Evolutionary conservation across 2,329 filamentous ascomycete species (phyloP).

Genomic region (Cadophora malorum): DNA sequence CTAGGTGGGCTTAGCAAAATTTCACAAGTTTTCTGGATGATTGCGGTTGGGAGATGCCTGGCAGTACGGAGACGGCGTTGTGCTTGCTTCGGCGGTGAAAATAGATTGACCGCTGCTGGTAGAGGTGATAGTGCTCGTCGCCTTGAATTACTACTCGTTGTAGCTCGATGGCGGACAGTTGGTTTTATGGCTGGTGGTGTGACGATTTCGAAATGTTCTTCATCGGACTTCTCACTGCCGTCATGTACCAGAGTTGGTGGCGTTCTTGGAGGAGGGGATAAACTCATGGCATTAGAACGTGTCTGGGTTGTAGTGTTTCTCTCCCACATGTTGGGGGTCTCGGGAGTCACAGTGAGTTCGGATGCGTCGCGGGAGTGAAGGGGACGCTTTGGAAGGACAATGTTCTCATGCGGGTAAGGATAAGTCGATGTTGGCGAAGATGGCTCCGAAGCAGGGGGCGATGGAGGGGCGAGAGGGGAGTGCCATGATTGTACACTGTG

Average conservation of each 20-base stretch:
- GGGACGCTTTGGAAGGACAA: slow-evolving; percentile 46
- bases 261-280: slow-evolving; percentile 47
- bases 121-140: slow-evolving; percentile 69
- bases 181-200: slow-evolving; percentile 40
- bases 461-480: slow-evolving; percentile 52
- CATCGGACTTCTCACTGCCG: slow-evolving; percentile 49
- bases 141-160: slow-evolving; percentile 57
- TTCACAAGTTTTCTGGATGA: slow-evolving; percentile 79
- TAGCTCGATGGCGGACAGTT: slow-evolving; percentile 58
- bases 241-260: slow-evolving; percentile 54
- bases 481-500: slow-evolving; percentile 61
- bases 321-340: slow-evolving; percentile 39
- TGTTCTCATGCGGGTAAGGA: slow-evolving; percentile 51
- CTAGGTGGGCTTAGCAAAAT: slow-evolving; percentile 82
- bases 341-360: slow-evolving; percentile 43
- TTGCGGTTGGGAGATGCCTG: slow-evolving; percentile 62
- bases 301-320: slow-evolving; percentile 22
- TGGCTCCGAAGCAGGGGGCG: slow-evolving; percentile 52
- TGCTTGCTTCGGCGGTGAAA: slow-evolving; percentile 56
- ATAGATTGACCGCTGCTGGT: slow-evolving; percentile 70
- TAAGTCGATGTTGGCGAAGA: slow-evolving; percentile 49
- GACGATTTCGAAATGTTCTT: slow-evolving; percentile 46
- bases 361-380: slow-evolving; percentile 45
- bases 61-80: slow-evolving; percentile 52
- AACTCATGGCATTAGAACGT: slow-evolving; percentile 26